phyloP scores from a whole-genome alignment of 176 grass and related monocot genomes.

The Chrysopogon serrulatus region DNA sequence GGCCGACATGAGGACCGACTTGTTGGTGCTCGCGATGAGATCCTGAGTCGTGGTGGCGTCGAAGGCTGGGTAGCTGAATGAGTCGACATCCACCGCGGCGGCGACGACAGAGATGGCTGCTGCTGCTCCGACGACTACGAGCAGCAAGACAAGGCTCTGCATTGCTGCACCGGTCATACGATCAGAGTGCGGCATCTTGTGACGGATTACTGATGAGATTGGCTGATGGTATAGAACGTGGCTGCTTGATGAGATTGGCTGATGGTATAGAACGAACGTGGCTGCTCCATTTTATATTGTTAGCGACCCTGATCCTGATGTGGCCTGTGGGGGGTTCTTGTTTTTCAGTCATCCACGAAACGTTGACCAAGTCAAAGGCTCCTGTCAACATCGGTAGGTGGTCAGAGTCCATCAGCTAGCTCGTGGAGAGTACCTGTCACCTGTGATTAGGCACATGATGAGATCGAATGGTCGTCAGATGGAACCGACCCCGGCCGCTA shows the following conservation, averaged over 20 bases:
- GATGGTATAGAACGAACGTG: too few relatives aligned
- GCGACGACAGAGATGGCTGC: neutral
- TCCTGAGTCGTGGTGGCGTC: neutral
- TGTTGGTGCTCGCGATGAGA: neutral
- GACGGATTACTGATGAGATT: neutral
- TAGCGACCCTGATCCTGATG: neutral
- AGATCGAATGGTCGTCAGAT: neutral
- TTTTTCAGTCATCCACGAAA: neutral
- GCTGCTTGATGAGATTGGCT: too few relatives aligned
- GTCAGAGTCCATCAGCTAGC: neutral
- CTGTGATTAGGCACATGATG: neutral
- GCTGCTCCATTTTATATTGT: neutral
- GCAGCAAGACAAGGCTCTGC: neutral
- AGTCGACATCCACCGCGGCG: neutral
- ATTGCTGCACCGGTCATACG: neutral
- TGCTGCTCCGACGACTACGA: neutral
- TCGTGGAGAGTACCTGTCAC: neutral
- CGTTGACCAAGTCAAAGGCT: neutral
- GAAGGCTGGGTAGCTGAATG: neutral
- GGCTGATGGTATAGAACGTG: too few relatives aligned
- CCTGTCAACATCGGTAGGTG: neutral
- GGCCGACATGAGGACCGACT: neutral
- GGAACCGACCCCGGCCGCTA: too few relatives aligned
- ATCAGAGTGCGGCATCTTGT: neutral
- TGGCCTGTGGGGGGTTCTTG: too few relatives aligned